phyloP scores from a whole-genome alignment of 441 rosid species.

The Gossypium gossypioides region DNA sequence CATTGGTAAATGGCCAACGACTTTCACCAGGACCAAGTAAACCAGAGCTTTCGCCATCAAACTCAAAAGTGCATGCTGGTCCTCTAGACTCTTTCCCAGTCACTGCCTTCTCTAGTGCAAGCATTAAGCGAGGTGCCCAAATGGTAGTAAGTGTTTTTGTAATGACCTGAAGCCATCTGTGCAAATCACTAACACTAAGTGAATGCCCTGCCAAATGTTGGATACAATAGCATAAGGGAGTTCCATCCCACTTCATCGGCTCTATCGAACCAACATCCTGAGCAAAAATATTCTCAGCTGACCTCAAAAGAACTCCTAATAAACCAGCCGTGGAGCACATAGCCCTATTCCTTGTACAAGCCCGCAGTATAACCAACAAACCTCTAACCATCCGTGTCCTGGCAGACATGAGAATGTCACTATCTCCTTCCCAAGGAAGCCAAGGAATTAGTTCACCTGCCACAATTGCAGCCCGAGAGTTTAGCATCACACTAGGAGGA shows the following conservation, averaged over 20 bases:
- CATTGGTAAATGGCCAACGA: conserved; percentile 96
- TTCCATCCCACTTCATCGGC: conserved; percentile 58
- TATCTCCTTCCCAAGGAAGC: conserved; percentile 75
- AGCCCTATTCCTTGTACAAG: conserved; percentile 96
- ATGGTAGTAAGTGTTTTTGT: conserved; percentile 45
- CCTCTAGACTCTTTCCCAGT: conserved; percentile 94
- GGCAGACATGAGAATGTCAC: conserved; percentile 65
- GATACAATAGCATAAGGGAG: conserved; percentile 74
- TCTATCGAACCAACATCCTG: conserved; percentile 44
- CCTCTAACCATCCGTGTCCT: conserved; percentile 93
- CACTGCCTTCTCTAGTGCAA: conserved; percentile 80
- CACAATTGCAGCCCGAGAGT: conserved; percentile 94
- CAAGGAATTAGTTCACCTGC: conserved; percentile 90
- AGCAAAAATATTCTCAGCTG: conserved; percentile 73
- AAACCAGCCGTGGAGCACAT: conserved; percentile 96
- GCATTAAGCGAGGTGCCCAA: conserved; percentile 74
- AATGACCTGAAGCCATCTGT: conserved; percentile 68
- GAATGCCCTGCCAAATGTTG: conserved; percentile 88
- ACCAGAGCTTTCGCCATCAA: conserved; percentile 99
- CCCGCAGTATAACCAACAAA: conserved; percentile 78
- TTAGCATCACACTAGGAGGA: conserved; percentile 99
- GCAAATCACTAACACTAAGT: conserved; percentile 73
- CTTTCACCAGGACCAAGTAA: conserved; percentile 99
- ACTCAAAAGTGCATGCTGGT: conserved; percentile 85
- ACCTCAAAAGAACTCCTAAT: conserved; percentile 72